phyloP scores from a whole-genome alignment of 169 alveolate species.

The Ichthyophthirius multifiliis region DNA sequence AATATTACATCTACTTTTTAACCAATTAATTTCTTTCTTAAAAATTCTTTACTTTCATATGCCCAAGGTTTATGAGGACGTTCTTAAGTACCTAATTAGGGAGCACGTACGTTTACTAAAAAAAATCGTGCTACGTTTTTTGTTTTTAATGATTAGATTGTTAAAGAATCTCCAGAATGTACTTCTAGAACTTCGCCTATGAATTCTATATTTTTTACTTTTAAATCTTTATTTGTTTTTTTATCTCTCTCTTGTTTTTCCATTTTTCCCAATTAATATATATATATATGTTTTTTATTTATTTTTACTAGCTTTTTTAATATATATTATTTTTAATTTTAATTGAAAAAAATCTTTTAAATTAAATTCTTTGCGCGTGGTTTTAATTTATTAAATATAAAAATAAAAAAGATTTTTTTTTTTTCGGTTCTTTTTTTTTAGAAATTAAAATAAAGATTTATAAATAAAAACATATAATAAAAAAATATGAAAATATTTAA shows the following conservation, averaged over 20 bases:
- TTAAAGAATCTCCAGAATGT: constrained; percentile 79
- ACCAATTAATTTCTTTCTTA: constrained; percentile 72
- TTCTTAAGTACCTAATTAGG: constrained; percentile 51
- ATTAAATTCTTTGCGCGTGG: too few relatives aligned
- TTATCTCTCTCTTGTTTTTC: constrained; percentile 26
- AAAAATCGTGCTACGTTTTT: constrained; percentile 56
- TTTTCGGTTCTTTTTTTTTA: too few relatives aligned
- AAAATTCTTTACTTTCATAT: constrained; percentile 73
- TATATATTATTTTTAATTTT: too few relatives aligned
- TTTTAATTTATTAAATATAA: too few relatives aligned
- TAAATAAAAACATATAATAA: too few relatives aligned
- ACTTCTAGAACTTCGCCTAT: constrained; percentile 58
- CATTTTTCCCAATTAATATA: too few relatives aligned
- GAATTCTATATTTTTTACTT: constrained; percentile 25
- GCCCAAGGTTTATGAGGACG: constrained; percentile 70
- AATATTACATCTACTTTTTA: constrained; percentile 59
- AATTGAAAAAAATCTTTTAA: too few relatives aligned
- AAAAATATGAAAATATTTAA: too few relatives aligned
- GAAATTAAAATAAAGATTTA: too few relatives aligned
- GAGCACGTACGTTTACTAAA: constrained; percentile 75
- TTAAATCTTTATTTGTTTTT: constrained; percentile 23
- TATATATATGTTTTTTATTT: too few relatives aligned
- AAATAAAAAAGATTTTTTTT: too few relatives aligned
- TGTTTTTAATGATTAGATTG: constrained; percentile 52
- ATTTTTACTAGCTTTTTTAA: too few relatives aligned